Base-by-base conservation (phyloP, 2,329 filamentous ascomycete species). In the Arthrobotrys sinensis region DNA sequence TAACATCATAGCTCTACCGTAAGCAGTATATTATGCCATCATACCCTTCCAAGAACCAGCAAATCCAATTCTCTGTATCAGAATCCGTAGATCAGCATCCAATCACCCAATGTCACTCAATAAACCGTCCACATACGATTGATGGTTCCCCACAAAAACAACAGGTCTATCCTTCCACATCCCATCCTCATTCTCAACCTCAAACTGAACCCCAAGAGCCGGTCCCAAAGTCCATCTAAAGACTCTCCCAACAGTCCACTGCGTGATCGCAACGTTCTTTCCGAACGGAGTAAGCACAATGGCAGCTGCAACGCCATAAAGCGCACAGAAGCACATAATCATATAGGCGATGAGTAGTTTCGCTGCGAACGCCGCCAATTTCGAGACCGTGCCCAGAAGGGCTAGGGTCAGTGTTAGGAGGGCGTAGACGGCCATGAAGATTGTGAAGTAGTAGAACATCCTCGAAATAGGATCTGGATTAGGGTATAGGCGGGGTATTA, bases 131-230 rank as follows among this genome's bases (percentile, higher is more conserved):
- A 73, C 80, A 21, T 65, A 81, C 80, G 92, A 93, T 88, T 99
- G 96, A 86, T 99, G 96, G 85, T 98, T 98, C 46, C 92, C 92
- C 81, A 99, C 88, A 83, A 99, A 94, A 72, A 99, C 92, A 72
- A 93, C 94, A 0, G 96, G 96, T 64, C 95, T 89, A 8, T 87
- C 90, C 55, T 86, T 86, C 75, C 67, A 72, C 75, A 94, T 89
- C 81, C 90, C 84, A 80, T 90, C 85, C 76, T 90, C 82, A 11
- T 94, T 93, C 52, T 91, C 88, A 62, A 97, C 85, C 79, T 89
- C 87, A 83, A 98, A 97, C 76, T 87, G 88, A 60, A 97, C 88
- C 77, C 95, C 95, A 0, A 93, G 94, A 57, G 89, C 88, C 53
- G 88, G 84, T 81, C 88, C 87, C 92, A 97, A 96, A 81, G 89